Evolutionary conservation across 225 moss, liverwort and hornwort species (phyloP).

Genomic region (Straminergon stramineum): DNA sequence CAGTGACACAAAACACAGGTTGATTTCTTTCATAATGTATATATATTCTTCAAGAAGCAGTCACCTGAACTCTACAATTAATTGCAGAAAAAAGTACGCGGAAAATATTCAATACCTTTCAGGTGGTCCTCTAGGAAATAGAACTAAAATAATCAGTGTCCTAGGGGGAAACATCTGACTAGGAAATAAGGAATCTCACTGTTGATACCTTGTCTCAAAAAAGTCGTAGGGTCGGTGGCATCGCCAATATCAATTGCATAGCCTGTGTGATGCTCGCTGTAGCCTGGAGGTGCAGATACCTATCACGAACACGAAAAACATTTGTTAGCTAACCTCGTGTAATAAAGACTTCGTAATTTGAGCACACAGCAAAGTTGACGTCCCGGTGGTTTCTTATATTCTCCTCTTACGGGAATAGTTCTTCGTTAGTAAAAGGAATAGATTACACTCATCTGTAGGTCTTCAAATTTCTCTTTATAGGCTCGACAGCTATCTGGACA

Average conservation of each 20-base stretch:
- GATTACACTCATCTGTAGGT: neutral
- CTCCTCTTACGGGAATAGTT: neutral
- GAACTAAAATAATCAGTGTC: neutral
- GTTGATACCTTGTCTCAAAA: constrained; percentile 13
- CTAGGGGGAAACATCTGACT: neutral
- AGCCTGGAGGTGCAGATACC: constrained; percentile 48
- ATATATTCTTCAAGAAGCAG: neutral
- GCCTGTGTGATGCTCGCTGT: constrained; percentile 66
- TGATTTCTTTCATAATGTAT: neutral
- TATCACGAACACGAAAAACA: neutral
- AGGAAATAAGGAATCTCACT: neutral
- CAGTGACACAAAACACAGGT: neutral
- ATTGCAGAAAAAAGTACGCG: neutral
- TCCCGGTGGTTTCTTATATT: neutral
- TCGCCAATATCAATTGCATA: constrained; percentile 62
- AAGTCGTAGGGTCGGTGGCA: constrained; percentile 8
- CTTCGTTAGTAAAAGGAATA: neutral
- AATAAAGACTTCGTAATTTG: neutral
- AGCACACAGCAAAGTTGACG: neutral
- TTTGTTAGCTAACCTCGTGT: neutral
- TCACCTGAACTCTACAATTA: neutral
- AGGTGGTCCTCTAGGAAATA: neutral
- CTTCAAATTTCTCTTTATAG: neutral
- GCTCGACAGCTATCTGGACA: neutral
- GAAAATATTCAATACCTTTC: neutral